Evolutionary conservation across 1,139 yeast species (phyloP).

Genomic region (Spencermartinsiella ligniputridi): DNA sequence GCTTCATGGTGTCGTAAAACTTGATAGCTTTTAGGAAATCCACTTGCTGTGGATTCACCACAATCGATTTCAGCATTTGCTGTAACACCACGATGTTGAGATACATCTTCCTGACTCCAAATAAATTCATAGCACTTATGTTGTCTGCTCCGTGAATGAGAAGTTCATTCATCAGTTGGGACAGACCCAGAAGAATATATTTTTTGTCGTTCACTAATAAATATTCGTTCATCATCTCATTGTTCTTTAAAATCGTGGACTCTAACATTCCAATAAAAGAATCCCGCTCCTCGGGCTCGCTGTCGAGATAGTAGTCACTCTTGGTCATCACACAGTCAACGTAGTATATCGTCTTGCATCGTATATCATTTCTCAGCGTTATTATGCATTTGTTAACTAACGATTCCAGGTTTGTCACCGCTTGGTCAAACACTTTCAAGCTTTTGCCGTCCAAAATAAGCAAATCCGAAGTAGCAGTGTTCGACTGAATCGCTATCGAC

Average conservation of each 20-base stretch:
- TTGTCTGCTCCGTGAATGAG: conserved; percentile 58
- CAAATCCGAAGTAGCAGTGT: conserved; percentile 4
- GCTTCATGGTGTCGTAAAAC: conserved; percentile 54
- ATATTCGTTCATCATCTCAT: conserved; percentile 36
- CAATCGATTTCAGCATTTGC: conserved; percentile 66
- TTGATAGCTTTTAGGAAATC: conserved; percentile 53
- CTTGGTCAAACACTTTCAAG: conserved; percentile 44
- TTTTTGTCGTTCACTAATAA: conserved; percentile 30
- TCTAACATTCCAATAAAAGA: conserved; percentile 56
- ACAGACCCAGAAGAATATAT: conserved; percentile 46
- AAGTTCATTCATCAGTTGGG: conserved; percentile 52
- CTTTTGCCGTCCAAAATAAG: conserved; percentile 36
- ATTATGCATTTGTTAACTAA: conserved; percentile 49
- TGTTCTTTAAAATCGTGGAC: conserved; percentile 50
- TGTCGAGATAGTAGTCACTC: conserved; percentile 38
- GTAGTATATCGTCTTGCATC: conserved; percentile 58
- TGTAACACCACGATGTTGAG: conserved; percentile 70
- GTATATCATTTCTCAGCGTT: conserved; percentile 60
- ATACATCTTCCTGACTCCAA: conserved; percentile 64
- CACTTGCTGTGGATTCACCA: conserved; percentile 53
- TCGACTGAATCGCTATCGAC: conserved; percentile 10
- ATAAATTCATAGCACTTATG: conserved; percentile 51
- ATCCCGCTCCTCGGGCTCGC: conserved; percentile 63
- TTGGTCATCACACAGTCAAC: conserved; percentile 44
- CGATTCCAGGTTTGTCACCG: conserved; percentile 43